phyloP scores from a whole-genome alignment of 768 basidiomycete genomes.

The Ramaria sp. region DNA sequence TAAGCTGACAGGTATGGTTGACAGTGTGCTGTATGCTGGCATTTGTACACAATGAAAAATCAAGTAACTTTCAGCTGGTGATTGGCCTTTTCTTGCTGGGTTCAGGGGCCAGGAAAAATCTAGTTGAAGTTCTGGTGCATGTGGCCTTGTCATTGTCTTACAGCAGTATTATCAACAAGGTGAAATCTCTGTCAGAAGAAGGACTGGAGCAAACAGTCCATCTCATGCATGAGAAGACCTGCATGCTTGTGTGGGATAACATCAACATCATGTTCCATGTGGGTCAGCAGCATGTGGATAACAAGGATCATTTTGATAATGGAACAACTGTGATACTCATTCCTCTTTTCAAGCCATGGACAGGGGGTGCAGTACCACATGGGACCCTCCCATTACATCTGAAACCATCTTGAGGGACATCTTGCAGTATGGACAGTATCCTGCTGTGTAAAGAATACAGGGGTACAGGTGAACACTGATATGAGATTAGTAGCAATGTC shows the following conservation, averaged over 20 bases:
- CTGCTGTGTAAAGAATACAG: too few relatives aligned
- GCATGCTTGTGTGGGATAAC: background rate
- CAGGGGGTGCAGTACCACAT: background rate
- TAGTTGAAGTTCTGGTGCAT: background rate
- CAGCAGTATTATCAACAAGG: background rate
- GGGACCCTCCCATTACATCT: background rate
- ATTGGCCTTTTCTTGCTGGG: background rate
- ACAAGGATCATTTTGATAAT: background rate
- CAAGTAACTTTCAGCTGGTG: background rate
- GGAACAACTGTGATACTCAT: background rate
- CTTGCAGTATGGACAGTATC: too few relatives aligned
- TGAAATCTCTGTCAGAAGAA: background rate
- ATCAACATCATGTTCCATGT: background rate
- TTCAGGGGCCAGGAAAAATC: background rate
- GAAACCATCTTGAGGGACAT: background rate
- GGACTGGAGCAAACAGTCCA: too few relatives aligned
- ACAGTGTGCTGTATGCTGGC: background rate
- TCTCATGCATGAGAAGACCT: background rate
- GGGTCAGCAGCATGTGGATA: background rate
- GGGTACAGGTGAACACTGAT: too few relatives aligned
- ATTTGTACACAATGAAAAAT: background rate
- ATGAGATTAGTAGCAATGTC: too few relatives aligned
- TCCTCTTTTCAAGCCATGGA: background rate
- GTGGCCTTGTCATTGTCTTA: background rate
- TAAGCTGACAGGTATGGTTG: background rate